Percentiles rank a stretch among this genome's conserved stretches.
Conservation (phyloP, 225 moss, liverwort and hornwort genomes). For the Polytrichum formosum region DNA sequence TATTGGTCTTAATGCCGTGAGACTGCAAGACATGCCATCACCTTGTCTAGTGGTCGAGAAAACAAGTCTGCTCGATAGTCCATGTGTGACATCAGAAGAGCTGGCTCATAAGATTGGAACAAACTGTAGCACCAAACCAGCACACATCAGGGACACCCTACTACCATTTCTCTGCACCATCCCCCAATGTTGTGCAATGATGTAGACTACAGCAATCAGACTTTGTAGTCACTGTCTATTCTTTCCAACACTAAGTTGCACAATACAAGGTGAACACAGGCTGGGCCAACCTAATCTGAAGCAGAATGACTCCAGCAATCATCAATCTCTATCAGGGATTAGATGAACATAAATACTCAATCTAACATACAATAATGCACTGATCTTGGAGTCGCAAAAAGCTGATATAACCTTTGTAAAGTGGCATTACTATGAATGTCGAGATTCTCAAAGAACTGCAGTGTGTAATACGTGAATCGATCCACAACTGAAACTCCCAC, state of each 20-base stretch:
- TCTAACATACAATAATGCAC: too few species aligned
- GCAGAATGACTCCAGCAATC: too few species aligned
- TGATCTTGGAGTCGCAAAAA: not conserved
- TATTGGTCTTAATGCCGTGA: too few species aligned
- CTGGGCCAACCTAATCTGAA: too few species aligned
- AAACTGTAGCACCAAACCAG: constrained; percentile 53
- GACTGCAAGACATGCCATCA: constrained; percentile 5
- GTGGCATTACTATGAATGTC: constrained; percentile 84
- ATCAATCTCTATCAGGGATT: not conserved
- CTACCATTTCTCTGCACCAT: too few species aligned
- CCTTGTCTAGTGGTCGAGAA: constrained; percentile 78
- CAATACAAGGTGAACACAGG: too few species aligned
- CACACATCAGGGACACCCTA: constrained; percentile 7
- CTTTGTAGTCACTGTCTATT: too few species aligned
- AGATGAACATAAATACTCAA: not conserved
- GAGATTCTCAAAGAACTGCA: constrained; percentile 93
- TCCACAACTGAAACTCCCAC: constrained; percentile 99
- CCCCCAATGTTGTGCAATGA: too few species aligned
- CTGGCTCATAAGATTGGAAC: constrained; percentile 73
- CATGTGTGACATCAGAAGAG: constrained; percentile 82
- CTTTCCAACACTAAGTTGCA: too few species aligned
- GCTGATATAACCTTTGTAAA: constrained; percentile 53
- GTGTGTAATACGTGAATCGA: constrained; percentile 95
- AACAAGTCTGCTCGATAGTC: constrained; percentile 80
- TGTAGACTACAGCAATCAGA: too few species aligned